Evolutionary conservation across 78 protist species (phyloP), one percentile per base, ranked within the genome.

Genomic region (Tieghemostelium lacteum): DNA sequence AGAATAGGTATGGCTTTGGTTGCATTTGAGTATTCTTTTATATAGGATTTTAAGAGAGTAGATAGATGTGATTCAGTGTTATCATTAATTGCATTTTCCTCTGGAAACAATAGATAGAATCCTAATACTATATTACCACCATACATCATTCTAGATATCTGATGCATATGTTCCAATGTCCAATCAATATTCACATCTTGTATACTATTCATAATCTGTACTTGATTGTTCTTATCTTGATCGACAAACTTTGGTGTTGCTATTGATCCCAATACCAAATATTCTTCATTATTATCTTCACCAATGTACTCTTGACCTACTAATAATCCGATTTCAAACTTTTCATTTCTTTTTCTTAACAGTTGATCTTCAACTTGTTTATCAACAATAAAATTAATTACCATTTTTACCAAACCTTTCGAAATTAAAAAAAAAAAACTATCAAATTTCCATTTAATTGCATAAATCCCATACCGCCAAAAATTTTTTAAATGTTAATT

Each of bases 81-180:
- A 67, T 40, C 36, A 4, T 40, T 28, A 17, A 24, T 67, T 7
- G 28, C 75, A 1, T 50, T 33, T 17, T 42, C 58, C 7, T 24
- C 26, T 42, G 36, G n/a, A n/a, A n/a, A 22, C 7, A 67, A 28
- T 24, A 77, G 12, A 65, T 65, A 77, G 10, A 65, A 19, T 19
- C 87, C 87, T 7, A 65, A 37, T 3, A 77, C 33, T 19, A 17
- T 29, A 45, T 64, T 65, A 4, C 74, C 74, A 34, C 87, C 87
- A 77, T 65, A 77, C 12, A 77, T 24, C 74, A 77, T 62, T 65
- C 20, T 49, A 22, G 71, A 50, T 40, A 77, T 26, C 29, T 64
- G 74, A 45, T 29, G 22, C 7, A 62, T 16, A 52, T 64, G 71
- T 28, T 77, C 87, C 19, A 57, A 34, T n/a, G 65, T n/a, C 87